Percentiles rank a stretch among this genome's conserved stretches.
phyloP scores from a whole-genome alignment of 805 yeast species.

The Candida odintsovae region DNA sequence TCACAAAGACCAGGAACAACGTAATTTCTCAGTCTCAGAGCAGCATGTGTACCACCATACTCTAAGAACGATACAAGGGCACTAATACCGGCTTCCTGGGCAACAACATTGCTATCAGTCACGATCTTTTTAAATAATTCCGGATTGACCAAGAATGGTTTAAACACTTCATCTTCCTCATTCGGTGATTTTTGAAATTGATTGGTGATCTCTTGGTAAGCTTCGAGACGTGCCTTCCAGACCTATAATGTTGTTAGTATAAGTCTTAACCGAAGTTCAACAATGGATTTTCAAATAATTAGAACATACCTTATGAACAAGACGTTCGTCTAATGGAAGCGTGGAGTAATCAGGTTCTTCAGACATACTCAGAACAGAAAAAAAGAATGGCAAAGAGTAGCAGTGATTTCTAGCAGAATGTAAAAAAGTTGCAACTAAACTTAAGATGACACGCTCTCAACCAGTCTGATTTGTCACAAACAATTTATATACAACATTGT shows the following conservation, averaged over 20 bases:
- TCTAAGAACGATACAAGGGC: constrained; percentile 50
- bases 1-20: constrained; percentile 58
- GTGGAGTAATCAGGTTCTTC: constrained; percentile 20
- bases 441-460: neutral
- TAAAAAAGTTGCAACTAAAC: neutral
- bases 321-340: constrained; percentile 22
- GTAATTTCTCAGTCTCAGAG: constrained; percentile 34
- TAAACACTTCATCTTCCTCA: constrained; percentile 52
- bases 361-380: neutral
- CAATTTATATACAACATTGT: too few relatives aligned
- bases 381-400: too few relatives aligned
- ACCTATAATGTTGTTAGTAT: constrained; percentile 7
- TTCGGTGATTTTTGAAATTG: constrained; percentile 48
- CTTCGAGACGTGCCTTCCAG: constrained; percentile 85
- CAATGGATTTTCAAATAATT: neutral
- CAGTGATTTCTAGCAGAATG: neutral
- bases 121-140: constrained; percentile 53
- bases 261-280: too few relatives aligned
- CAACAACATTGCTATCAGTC: constrained; percentile 80
- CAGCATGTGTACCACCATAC: constrained; percentile 44
- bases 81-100: constrained; percentile 76
- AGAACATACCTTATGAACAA: constrained; percentile 47
- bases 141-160: constrained; percentile 44
- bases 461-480: neutral
- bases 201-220: constrained; percentile 62